Evolutionary conservation across 345 rosid genomes (phyloP), one percentile per base, ranked within the genome.

Genomic region (Cochlearia excelsa): DNA sequence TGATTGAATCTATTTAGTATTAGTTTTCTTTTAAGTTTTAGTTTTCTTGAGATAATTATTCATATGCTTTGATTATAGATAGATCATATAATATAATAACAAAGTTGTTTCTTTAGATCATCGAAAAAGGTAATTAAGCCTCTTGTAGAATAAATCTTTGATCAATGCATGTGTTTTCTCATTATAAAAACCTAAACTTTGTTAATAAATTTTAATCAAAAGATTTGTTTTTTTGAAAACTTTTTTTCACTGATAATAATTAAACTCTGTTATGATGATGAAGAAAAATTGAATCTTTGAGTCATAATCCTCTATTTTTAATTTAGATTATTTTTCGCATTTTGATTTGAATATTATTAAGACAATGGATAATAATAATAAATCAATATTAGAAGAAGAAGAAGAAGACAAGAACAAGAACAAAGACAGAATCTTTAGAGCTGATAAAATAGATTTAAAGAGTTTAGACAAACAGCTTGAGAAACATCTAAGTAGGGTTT

Each of bases 391-490:
- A 68, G 61, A 35, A 9, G 72, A 65, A 70, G 67, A 51, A 7
- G 78, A 4, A 4, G 40, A 1, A 4, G 43, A 6, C 65, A 65
- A 70, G 65, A 50, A 7, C 30, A 67, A 40, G 54, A 54, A 78
- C 77, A 85, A 84, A 75, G 95, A 84, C 63, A 77, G 77, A 87
- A 67, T 75, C 56, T 73, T 85, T 66, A 67, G 99, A 73, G 97
- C 99, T 0, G 86, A 87, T 77, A 79, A 79, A 73, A 77, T 89
- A 4, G 97, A 93, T 80, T 75, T 93, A 46, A 89, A 87, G 79
- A 89, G 77, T 75, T 75, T 93, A 78, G 99, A 93, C 57, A 65
- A 73, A 38, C 99, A 93, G 75, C 81, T 93, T 54, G 97, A 89
- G 93, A 87, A 83, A 84, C 92, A 89, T 67, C 52, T 89, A 65